These are phyloP conservation scores for Sphaerulina vaccinii DNA, from an alignment of 2,329 filamentous ascomycete species.

Conservation along the genomic window DNA sequence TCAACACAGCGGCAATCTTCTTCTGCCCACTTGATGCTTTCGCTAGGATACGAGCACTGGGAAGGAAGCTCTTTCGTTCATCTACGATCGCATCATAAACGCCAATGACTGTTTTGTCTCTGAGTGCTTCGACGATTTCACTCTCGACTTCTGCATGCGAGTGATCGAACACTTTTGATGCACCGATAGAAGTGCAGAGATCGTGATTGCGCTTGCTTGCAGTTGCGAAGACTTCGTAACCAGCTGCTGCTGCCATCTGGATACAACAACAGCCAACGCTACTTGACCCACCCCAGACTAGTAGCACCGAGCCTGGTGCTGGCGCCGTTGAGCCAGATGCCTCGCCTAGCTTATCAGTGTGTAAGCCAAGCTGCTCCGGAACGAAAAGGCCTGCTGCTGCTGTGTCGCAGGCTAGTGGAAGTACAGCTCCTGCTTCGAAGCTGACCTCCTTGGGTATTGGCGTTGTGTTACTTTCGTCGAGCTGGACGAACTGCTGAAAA, in stretches of 20 bases:
- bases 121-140: conserved; percentile 1
- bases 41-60: conserved; percentile 9
- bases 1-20: conserved; percentile 15
- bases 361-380: conserved; percentile 7
- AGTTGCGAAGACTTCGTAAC: conserved; percentile 42
- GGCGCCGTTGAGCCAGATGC: background rate
- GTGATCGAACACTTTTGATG: conserved; percentile 50
- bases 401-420: conserved; percentile 16
- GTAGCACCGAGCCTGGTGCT: conserved; percentile 35
- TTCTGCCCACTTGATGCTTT: conserved; percentile 6
- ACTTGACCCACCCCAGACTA: conserved; percentile 55
- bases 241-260: conserved; percentile 51
- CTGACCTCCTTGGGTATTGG: background rate
- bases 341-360: background rate
- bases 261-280: conserved; percentile 53
- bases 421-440: conserved; percentile 1
- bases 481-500: conserved; percentile 7
- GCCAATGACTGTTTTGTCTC: conserved; percentile 5
- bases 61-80: conserved; percentile 8
- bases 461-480: background rate
- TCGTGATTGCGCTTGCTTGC: conserved; percentile 41
- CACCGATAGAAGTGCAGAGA: conserved; percentile 45
- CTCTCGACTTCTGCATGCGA: background rate
- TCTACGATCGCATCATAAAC: conserved; percentile 11
- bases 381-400: conserved; percentile 12